Conservation (phyloP, 2,329 filamentous ascomycete species). For the Didymella arachidicola region DNA sequence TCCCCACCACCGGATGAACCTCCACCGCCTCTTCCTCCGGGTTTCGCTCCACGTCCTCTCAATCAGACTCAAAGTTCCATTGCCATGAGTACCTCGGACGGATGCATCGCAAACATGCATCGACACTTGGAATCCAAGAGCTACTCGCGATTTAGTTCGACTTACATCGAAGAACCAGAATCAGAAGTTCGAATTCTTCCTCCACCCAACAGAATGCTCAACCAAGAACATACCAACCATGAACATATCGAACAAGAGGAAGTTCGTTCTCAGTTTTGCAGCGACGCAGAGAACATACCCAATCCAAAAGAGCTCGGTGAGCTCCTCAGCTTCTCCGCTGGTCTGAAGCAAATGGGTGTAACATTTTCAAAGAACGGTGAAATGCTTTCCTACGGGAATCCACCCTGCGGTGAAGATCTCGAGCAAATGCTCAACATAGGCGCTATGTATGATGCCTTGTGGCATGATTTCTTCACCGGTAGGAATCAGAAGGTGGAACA, state of each 20-base stretch:
- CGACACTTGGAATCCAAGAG: background rate
- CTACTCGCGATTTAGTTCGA: background rate
- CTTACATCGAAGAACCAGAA: background rate
- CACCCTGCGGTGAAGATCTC: conserved; percentile 8
- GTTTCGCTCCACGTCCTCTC: background rate
- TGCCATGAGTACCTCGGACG: too few relatives aligned
- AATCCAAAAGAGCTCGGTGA: background rate
- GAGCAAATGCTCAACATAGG: conserved; percentile 22
- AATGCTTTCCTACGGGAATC: conserved; percentile 21
- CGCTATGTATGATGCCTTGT: conserved; percentile 20
- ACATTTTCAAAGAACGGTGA: conserved; percentile 17
- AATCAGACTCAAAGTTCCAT: background rate
- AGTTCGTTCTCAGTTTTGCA: background rate
- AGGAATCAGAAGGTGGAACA: background rate
- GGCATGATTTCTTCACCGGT: conserved; percentile 12
- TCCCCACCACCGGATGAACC: conserved; percentile 1
- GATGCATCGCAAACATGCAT: background rate
- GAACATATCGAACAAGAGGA: background rate
- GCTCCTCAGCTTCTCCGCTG: conserved; percentile 6
- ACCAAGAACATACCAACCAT: too few relatives aligned
- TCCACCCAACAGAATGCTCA: background rate
- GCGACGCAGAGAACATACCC: background rate
- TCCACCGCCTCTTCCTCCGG: conserved; percentile 8
- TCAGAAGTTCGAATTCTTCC: background rate
- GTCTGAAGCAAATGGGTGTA: conserved; percentile 19